Evolutionary conservation across 2,329 filamentous ascomycete species (phyloP), one percentile per base, ranked within the genome.

Genomic region (Rutstroemia sp.): DNA sequence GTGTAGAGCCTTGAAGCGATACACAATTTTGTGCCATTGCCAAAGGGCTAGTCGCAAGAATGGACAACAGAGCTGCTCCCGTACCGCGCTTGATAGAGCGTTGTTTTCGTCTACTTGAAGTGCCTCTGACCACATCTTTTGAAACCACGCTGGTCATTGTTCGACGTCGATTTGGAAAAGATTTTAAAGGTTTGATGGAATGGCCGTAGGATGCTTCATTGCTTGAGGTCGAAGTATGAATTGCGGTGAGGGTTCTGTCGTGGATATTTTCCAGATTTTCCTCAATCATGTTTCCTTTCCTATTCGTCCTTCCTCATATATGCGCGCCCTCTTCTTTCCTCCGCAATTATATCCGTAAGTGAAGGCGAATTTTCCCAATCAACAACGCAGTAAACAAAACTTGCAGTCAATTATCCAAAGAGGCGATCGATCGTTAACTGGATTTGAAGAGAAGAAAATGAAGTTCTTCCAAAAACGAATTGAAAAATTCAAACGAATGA

Each of bases 1-100:
- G 72, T 5, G 77, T 85, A 34, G 90, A 92, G 59, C 79, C 83
- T 56, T 80, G 73, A 38, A 95, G 78, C 27, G 89, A 85, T 64
- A 94, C 80, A 70, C 90, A 71, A 49, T 57, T 63, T 49, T 67
- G 55, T 45, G 69, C 68, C 62, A 67, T 66, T 49, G 66, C 62
- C 9, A 59, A 53, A 39, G 67, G 67, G 45, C 61, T 61, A 14
- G 58, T 54, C 18, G 66, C 67, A 12, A 70, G 62, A 49, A 68
- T 59, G 49, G 67, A 67, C 42, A 69, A 58, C 5, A 70, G 54
- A 34, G 62, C 56, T 16, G 62, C 63, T 52, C 51, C 65, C 48
- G 58, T 62, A 49, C 60, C 65, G 52, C 65, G 49, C 46, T 59
- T 53, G 16, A 16, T 57, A 25, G 63, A 58, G 49, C 56, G 54